Conservation (phyloP, 2,329 filamentous ascomycete genomes). For the Proliferodiscus dingleyae region DNA sequence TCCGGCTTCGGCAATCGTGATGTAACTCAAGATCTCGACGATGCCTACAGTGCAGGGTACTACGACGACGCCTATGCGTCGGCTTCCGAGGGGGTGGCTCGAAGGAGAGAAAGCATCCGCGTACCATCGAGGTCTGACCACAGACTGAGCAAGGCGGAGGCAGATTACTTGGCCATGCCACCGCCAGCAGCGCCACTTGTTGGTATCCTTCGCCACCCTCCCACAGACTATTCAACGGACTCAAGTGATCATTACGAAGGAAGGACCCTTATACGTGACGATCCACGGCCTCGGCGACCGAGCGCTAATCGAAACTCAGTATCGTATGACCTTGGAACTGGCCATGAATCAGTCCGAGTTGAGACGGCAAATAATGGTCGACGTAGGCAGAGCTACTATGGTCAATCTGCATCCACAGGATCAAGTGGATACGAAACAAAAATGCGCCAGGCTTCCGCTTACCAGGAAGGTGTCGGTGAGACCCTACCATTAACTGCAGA, state of each 20-base stretch:
- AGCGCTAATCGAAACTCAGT: slow-evolving; percentile 24
- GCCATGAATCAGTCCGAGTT: slow-evolving; percentile 14
- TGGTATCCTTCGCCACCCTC: slow-evolving; percentile 14
- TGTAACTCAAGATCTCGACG: slow-evolving; percentile 5
- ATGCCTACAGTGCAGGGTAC: slow-evolving; percentile 9
- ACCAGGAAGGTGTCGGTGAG: slow-evolving; percentile 50
- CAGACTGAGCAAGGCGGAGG: slow-evolving; percentile 15
- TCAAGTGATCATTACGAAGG: slow-evolving; percentile 4
- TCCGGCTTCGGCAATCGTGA: slow-evolving; percentile 21
- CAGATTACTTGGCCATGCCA: slow-evolving; percentile 25
- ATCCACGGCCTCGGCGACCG: slow-evolving; percentile 19
- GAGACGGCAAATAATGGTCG: slow-evolving; percentile 25
- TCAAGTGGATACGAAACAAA: slow-evolving; percentile 39
- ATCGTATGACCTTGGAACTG: slow-evolving; percentile 25
- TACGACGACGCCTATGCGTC: slow-evolving; percentile 26
- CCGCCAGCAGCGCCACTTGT: slow-evolving; percentile 20
- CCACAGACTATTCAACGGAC: slow-evolving; percentile 10
- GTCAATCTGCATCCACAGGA: slow-evolving; percentile 9
- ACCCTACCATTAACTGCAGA: slow-evolving; percentile 51
- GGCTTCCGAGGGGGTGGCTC: slow-evolving; percentile 15
- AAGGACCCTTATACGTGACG: slow-evolving; percentile 9
- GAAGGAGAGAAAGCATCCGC: slow-evolving; percentile 21
- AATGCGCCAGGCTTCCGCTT: slow-evolving; percentile 40
- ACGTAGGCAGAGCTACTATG: slow-evolving; percentile 27
- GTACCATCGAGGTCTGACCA: slow-evolving; percentile 14